phyloP scores from a whole-genome alignment of 2,329 filamentous ascomycete genomes.

The Calonectria pteridis region DNA sequence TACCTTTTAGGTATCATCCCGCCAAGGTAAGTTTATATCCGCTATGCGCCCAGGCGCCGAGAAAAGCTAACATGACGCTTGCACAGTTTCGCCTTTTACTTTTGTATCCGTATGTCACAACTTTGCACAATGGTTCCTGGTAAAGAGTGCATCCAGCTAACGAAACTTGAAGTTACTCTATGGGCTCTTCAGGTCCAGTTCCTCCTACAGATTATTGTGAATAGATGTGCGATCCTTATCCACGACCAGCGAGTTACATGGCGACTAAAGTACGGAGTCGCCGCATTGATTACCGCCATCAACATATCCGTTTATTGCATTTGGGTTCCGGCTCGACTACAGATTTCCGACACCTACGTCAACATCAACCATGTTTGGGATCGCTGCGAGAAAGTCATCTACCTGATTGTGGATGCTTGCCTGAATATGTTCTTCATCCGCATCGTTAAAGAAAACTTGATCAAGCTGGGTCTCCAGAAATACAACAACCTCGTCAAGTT shows the following conservation, averaged over 20 bases:
- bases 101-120: constrained; percentile 17
- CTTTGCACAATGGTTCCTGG: too few relatives aligned
- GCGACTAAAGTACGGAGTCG: constrained; percentile 22
- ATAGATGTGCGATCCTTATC: constrained; percentile 21
- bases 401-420: constrained; percentile 56
- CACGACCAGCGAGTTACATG: constrained; percentile 16
- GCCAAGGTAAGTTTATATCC: constrained; percentile 20
- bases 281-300: constrained; percentile 54
- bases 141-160: neutral
- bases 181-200: constrained; percentile 28
- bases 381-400: constrained; percentile 59
- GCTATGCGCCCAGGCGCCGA: neutral
- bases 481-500: constrained; percentile 42
- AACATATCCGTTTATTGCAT: constrained; percentile 62
- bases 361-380: constrained; percentile 61
- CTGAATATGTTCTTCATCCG: constrained; percentile 59
- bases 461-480: constrained; percentile 60
- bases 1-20: constrained; percentile 31
- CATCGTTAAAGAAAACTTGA: constrained; percentile 56
- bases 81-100: constrained; percentile 18
- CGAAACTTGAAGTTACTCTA: constrained; percentile 1
- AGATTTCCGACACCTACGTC: constrained; percentile 52
- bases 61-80: neutral
- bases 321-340: constrained; percentile 61
- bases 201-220: constrained; percentile 35